Conservation (phyloP, 1,284 basidiomycete species). For the Golubevia pallescens region DNA sequence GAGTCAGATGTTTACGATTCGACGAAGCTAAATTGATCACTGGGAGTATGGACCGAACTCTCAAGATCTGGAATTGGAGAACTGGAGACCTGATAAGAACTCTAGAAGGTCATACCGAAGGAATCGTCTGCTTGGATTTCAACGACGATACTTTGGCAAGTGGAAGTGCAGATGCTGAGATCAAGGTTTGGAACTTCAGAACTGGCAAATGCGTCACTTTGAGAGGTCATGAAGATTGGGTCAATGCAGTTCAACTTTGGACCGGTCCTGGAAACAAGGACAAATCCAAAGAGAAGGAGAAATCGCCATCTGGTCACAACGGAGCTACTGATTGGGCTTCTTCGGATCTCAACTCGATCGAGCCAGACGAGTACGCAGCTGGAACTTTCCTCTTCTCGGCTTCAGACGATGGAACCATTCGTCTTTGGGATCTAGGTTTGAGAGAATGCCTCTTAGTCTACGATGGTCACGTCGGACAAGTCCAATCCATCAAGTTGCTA, state of each 20-base stretch:
- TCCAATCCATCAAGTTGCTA: conserved; percentile 86
- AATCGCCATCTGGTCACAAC: too few species aligned
- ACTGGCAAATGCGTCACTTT: conserved; percentile 91
- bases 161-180: conserved; percentile 59
- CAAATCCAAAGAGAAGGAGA: too few species aligned
- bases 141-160: conserved; percentile 74
- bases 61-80: conserved; percentile 98
- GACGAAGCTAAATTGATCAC: conserved; percentile 96
- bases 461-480: conserved; percentile 89
- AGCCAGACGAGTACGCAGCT: conserved; percentile 25
- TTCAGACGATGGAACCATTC: conserved; percentile 90
- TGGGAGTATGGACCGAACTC: conserved; percentile 91
- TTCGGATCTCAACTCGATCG: conserved; percentile 3
- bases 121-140: conserved; percentile 89
- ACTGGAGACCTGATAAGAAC: conserved; percentile 87
- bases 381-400: conserved; percentile 79
- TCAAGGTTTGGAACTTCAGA: conserved; percentile 82
- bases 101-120: conserved; percentile 86
- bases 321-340: too few species aligned
- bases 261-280: conserved; percentile 70
- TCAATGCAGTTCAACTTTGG: conserved; percentile 94
- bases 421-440: conserved; percentile 87
- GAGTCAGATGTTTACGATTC: conserved; percentile 90
- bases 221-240: conserved; percentile 93
- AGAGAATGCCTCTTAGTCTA: conserved; percentile 84